phyloP scores from a whole-genome alignment of 2,329 filamentous ascomycete genomes.

The Erysiphe pulchra region DNA sequence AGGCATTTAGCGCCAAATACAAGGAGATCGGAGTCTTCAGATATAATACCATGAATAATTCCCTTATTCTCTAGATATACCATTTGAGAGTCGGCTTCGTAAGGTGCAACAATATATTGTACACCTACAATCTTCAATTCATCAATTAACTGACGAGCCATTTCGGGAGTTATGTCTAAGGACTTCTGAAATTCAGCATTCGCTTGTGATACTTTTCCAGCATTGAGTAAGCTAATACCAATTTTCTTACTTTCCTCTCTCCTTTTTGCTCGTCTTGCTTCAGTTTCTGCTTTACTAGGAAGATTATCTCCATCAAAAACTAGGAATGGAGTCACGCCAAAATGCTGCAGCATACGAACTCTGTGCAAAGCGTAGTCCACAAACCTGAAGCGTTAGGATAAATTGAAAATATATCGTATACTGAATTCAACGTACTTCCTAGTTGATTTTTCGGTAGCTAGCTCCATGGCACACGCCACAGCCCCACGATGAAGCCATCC shows the following conservation, averaged over 20 bases:
- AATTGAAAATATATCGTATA: not conserved
- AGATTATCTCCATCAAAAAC: constrained; percentile 92
- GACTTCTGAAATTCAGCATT: constrained; percentile 79
- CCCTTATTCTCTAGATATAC: constrained; percentile 79
- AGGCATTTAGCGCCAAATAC: constrained; percentile 84
- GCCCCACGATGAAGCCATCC: constrained; percentile 94
- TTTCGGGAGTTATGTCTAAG: constrained; percentile 83
- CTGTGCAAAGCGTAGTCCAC: constrained; percentile 76
- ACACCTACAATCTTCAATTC: constrained; percentile 61
- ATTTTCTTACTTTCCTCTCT: constrained; percentile 51
- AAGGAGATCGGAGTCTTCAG: constrained; percentile 85
- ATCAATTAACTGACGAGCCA: constrained; percentile 80
- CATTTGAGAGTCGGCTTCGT: constrained; percentile 92
- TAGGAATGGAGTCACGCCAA: constrained; percentile 79
- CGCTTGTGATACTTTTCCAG: constrained; percentile 59
- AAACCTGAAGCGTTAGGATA: constrained; percentile 28
- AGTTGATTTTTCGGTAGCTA: constrained; percentile 71
- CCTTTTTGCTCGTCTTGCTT: constrained; percentile 47
- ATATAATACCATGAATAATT: constrained; percentile 65
- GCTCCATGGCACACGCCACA: constrained; percentile 68
- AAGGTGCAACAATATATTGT: constrained; percentile 80
- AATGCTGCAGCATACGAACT: constrained; percentile 82
- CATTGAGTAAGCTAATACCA: constrained; percentile 55
- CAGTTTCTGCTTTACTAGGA: constrained; percentile 77
- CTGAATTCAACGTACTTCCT: constrained; percentile 34